These are phyloP conservation scores for Zygosaccharomyces sapae DNA, from an alignment of 1,139 yeast species.

Conservation along the genomic window DNA sequence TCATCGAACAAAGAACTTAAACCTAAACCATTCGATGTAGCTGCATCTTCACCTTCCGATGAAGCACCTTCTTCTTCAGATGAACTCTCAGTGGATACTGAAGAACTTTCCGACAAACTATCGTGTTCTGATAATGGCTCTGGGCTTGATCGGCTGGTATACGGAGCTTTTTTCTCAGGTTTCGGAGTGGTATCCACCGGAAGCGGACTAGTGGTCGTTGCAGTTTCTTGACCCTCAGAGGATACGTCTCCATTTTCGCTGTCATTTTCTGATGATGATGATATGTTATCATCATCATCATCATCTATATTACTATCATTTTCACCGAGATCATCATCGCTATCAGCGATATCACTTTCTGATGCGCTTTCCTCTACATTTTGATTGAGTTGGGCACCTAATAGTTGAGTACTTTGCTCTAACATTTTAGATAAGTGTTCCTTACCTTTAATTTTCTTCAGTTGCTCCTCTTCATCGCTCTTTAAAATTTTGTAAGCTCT, in stretches of 20 bases:
- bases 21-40: conserved; percentile 18
- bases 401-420: conserved; percentile 83
- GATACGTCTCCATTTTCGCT: conserved; percentile 12
- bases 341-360: conserved; percentile 13
- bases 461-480: conserved; percentile 58
- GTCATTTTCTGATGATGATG: conserved; percentile 19
- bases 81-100: conserved; percentile 26
- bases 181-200: conserved; percentile 2
- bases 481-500: conserved; percentile 61
- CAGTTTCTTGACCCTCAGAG: conserved; percentile 11
- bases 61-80: conserved; percentile 5
- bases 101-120: conserved; percentile 16
- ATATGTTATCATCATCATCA: conserved; percentile 34
- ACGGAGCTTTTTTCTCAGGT: no score
- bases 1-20: conserved; percentile 17
- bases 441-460: conserved; percentile 74
- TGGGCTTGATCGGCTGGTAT: neutral
- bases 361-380: conserved; percentile 9
- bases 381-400: conserved; percentile 71
- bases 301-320: conserved; percentile 10
- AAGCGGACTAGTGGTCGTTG: neutral
- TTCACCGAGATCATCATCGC: conserved; percentile 23
- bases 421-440: conserved; percentile 84
- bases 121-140: conserved; percentile 2
- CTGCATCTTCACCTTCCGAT: conserved; percentile 23